Evolutionary conservation across 2,329 filamentous ascomycete genomes (phyloP), one percentile per base, ranked within the genome.

Genomic region (Fusarium nisikadoi): DNA sequence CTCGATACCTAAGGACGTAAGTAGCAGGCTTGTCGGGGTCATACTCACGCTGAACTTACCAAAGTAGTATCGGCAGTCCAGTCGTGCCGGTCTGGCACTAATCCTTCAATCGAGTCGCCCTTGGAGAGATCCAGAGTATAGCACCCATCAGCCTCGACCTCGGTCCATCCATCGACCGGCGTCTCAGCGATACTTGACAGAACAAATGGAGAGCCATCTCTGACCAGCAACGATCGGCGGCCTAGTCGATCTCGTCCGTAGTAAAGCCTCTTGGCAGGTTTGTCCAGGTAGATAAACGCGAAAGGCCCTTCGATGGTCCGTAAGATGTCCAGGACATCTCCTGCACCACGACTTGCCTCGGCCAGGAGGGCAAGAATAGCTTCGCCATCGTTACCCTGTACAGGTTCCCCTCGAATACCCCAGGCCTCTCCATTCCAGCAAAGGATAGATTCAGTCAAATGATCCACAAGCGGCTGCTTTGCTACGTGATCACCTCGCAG

Each of bases 401-500:
- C 84, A 2, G 80, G 76, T 14, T 86, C 75, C 38, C 86, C 86
- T 13, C 81, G 82, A 54, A 97, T 86, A 63, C 88, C 91, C 96
- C 96, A 99, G 2, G 94, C 95, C 80, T 99, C 96, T 46, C 96
- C 96, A 78, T 99, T 99, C 96, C 96, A 99, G 86, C 95, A 98
- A 5, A 99, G 86, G 2, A 93, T 84, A 2, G 92, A 94, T 8
- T 86, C 86, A 1, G 86, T 87, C 1, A 75, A 70, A 6, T 78
- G 41, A 72, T 92, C 88, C 45, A 87, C 80, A 8, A 97, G 87
- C 4, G 96, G 96, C 80, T 98, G 96, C 38, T 83, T 79, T 11
- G 91, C 89, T 54, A 96, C 79, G 69, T 89, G 85, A 54, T 90
- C 87, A 31, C 95, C 95, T 75, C 96, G 90, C n/a, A 99, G 85